Evolutionary conservation across 1,284 basidiomycete species (phyloP).

Genomic region (Leccinum huronense): DNA sequence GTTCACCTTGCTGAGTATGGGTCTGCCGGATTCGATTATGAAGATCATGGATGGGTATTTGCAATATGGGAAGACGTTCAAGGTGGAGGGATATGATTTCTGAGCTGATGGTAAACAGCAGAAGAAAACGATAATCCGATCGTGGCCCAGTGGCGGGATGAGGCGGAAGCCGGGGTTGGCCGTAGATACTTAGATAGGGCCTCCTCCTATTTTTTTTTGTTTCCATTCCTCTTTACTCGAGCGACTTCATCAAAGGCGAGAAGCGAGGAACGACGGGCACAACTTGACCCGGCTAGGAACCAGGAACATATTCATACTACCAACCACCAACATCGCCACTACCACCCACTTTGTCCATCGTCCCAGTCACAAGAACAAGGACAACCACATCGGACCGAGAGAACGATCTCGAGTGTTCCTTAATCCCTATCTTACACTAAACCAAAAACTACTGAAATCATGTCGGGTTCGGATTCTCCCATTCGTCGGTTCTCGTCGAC

Average conservation of each 20-base stretch:
- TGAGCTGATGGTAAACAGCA: background rate
- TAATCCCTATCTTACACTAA: background rate
- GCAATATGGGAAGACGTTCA: conserved; percentile 78
- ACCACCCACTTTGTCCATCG: background rate
- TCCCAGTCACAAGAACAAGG: background rate
- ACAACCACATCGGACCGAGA: background rate
- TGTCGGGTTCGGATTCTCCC: conserved; percentile 56
- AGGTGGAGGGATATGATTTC: conserved; percentile 79
- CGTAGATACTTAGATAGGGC: too few species aligned
- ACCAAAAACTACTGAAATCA: conserved; percentile 21
- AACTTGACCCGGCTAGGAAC: background rate
- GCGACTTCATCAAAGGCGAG: too few species aligned
- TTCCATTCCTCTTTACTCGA: too few species aligned
- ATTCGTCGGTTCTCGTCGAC: conserved; percentile 51
- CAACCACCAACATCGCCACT: background rate
- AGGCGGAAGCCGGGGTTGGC: too few species aligned
- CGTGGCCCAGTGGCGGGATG: conserved; percentile 8
- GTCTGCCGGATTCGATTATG: conserved; percentile 78
- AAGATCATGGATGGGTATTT: conserved; percentile 86
- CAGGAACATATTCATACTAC: background rate
- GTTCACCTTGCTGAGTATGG: conserved; percentile 93
- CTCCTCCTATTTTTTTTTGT: too few species aligned
- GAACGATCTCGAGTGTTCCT: background rate
- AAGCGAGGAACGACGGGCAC: background rate
- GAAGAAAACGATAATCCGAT: background rate